These are phyloP conservation scores for Gnaphalium uliginosum DNA, from an alignment of 129 eudicot genomes.

Conservation along the genomic window DNA sequence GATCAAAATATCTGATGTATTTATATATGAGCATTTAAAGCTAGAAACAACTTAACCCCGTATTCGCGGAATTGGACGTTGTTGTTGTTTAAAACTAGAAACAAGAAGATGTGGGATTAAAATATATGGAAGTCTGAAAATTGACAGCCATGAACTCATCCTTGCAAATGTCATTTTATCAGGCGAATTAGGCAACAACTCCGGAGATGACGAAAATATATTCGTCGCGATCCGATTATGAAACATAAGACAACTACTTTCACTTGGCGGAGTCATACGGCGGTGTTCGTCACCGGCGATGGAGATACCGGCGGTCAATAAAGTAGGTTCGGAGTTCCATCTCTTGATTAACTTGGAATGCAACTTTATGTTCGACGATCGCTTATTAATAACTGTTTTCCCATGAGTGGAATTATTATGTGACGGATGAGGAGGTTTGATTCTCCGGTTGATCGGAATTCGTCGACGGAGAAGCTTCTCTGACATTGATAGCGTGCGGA, in stretches of 20 bases:
- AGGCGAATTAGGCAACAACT: conserved; percentile 40
- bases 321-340: conserved; percentile 63
- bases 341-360: conserved; percentile 36
- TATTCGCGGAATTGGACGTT: no score
- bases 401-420: conserved; percentile 19
- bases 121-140: neutral
- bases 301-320: conserved; percentile 25
- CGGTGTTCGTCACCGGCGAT: conserved; percentile 28
- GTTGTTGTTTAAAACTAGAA: neutral
- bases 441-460: conserved; percentile 47
- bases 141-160: neutral
- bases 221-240: conserved; percentile 48
- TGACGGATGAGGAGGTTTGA: conserved; percentile 39
- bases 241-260: conserved; percentile 19
- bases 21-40: neutral
- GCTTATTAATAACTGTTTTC: neutral
- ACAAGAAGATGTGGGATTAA: neutral
- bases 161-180: no score
- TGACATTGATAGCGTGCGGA: conserved; percentile 43
- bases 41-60: no score
- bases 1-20: neutral
- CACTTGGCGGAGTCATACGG: conserved; percentile 31
- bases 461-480: conserved; percentile 32
- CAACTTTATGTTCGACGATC: conserved; percentile 28
- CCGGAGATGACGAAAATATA: conserved; percentile 49